A percentile compares a stretch with the other conserved stretches of the same genome.
These are phyloP conservation scores for Perkinsus chesapeaki DNA, from an alignment of 169 alveolate species.

Conservation along the genomic window DNA sequence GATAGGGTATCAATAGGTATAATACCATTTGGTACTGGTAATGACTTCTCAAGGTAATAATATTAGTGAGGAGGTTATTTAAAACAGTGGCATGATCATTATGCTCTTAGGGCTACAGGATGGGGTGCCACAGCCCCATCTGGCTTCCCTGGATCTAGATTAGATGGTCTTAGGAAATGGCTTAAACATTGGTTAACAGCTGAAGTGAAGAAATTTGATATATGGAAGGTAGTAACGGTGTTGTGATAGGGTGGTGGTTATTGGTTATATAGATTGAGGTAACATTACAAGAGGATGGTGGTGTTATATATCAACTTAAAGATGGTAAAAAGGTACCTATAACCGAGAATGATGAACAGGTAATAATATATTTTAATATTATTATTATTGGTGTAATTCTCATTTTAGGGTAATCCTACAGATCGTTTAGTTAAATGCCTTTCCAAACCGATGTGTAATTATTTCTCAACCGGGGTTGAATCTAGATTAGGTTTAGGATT, in stretches of 20 bases:
- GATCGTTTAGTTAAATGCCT: slow-evolving; percentile 22
- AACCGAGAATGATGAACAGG: background rate
- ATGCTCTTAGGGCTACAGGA: slow-evolving; percentile 6
- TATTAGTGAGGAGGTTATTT: slow-evolving; percentile 44
- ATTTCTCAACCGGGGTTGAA: slow-evolving; percentile 71
- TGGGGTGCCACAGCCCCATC: background rate
- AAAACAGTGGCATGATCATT: slow-evolving; percentile 17
- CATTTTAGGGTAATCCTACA: slow-evolving; percentile 12
- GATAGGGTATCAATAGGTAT: slow-evolving; percentile 39
- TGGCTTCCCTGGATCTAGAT: slow-evolving; percentile 5
- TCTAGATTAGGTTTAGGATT: slow-evolving; percentile 70
- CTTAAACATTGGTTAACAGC: slow-evolving; percentile 46
- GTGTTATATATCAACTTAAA: slow-evolving; percentile 9
- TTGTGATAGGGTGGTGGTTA: slow-evolving; percentile 12
- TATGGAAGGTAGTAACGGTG: slow-evolving; percentile 44
- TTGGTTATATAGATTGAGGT: slow-evolving; percentile 30
- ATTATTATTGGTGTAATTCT: background rate
- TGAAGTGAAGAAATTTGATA: slow-evolving; percentile 38
- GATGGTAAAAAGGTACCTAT: background rate
- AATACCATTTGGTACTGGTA: slow-evolving; percentile 64
- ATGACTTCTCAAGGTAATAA: slow-evolving; percentile 59
- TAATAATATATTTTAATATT: background rate
- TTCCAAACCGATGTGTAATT: slow-evolving; percentile 52
- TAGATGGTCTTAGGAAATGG: slow-evolving; percentile 34
- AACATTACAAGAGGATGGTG: slow-evolving; percentile 16